A percentile compares a stretch with the other conserved stretches of the same genome.
These are phyloP conservation scores for Quercus phellos DNA, from an alignment of 331 rosid species.

Conservation along the genomic window DNA sequence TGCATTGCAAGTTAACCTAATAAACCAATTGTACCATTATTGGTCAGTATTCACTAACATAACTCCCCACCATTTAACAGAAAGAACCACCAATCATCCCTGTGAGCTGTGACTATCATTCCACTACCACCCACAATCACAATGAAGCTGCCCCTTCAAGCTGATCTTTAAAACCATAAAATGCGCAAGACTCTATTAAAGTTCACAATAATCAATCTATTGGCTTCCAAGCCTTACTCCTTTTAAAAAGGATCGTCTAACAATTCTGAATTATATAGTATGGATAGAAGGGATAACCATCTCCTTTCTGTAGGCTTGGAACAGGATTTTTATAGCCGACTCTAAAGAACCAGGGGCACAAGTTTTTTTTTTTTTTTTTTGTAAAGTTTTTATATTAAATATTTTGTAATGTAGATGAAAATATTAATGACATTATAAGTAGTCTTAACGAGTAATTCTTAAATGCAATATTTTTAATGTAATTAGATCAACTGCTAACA, in stretches of 20 bases:
- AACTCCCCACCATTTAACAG: background rate
- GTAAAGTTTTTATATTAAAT: too few species aligned
- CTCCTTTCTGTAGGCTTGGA: background rate
- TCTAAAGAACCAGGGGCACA: background rate
- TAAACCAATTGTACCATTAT: background rate
- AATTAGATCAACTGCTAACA: too few species aligned
- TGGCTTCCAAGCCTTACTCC: background rate
- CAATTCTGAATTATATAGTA: background rate
- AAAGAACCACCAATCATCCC: too few species aligned
- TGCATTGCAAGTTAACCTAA: background rate
- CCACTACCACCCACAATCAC: background rate
- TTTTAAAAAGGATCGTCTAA: background rate
- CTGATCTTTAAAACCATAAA: background rate
- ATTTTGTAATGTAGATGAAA: too few species aligned
- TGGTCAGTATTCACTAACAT: background rate
- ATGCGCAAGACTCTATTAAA: background rate
- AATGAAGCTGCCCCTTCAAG: background rate
- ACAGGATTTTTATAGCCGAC: conserved; percentile 6
- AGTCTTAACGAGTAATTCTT: too few species aligned
- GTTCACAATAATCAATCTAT: background rate
- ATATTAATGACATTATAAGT: too few species aligned
- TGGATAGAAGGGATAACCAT: background rate
- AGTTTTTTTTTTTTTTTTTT: background rate
- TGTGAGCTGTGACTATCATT: background rate
- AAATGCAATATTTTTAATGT: too few species aligned